Conservation (phyloP, 2,329 filamentous ascomycete species). For the Aspergillus proliferans region DNA sequence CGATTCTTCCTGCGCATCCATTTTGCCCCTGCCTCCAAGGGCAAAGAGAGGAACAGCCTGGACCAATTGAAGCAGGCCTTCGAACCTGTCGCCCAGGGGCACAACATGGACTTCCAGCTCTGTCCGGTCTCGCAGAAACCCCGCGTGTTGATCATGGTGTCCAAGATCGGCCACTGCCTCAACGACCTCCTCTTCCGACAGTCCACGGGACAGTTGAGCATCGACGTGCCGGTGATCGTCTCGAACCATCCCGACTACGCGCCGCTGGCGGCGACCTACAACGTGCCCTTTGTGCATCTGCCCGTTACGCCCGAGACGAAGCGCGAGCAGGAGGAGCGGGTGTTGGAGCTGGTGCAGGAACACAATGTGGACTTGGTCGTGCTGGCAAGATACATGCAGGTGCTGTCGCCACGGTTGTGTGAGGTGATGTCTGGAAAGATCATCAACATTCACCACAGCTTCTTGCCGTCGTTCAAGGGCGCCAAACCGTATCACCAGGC, state of each 20-base stretch:
- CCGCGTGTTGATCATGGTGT: conserved; percentile 79
- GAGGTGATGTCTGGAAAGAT: conserved; percentile 75
- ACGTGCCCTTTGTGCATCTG: conserved; percentile 72
- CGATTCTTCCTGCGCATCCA: conserved; percentile 87
- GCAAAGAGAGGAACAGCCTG: conserved; percentile 27
- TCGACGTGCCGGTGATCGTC: conserved; percentile 71
- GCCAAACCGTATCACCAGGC: conserved; percentile 86
- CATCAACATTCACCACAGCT: conserved; percentile 89
- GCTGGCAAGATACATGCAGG: conserved; percentile 82
- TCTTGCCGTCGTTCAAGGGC: conserved; percentile 81
- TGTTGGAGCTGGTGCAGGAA: conserved; percentile 63
- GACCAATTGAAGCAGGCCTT: conserved; percentile 53
- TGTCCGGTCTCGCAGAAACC: conserved; percentile 63
- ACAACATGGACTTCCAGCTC: conserved; percentile 67
- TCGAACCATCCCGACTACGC: conserved; percentile 75
- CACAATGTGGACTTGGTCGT: conserved; percentile 72
- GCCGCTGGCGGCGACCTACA: conserved; percentile 63
- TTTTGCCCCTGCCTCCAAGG: conserved; percentile 52
- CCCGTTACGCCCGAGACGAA: conserved; percentile 76
- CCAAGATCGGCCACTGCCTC: conserved; percentile 79
- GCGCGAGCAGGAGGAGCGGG: conserved; percentile 61
- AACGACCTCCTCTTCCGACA: conserved; percentile 78
- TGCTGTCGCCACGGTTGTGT: conserved; percentile 68
- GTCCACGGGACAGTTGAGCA: conserved; percentile 65
- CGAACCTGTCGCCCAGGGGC: conserved; percentile 53